phyloP scores from a whole-genome alignment of 2,329 filamentous ascomycete genomes.

The Epicoccum sorghinum region DNA sequence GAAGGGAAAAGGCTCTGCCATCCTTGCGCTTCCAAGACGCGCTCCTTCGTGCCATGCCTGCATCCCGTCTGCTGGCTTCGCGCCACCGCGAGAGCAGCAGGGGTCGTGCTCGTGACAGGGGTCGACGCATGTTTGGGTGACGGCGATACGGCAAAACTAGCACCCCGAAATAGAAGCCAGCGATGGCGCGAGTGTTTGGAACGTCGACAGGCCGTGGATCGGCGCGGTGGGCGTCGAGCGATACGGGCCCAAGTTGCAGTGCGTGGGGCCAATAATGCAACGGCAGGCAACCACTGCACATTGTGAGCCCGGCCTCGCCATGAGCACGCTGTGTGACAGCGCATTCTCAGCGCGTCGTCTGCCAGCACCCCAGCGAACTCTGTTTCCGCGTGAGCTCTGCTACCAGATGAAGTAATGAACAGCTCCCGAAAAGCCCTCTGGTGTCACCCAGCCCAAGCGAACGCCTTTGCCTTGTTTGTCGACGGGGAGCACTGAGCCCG shows the following conservation, averaged over 20 bases:
- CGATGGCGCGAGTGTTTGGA: conserved; percentile 33
- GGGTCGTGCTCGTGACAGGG: conserved; percentile 16
- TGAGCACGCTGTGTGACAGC: conserved; percentile 8
- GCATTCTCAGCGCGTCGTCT: conserved; percentile 11
- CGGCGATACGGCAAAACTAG: conserved; percentile 31
- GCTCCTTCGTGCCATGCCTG: conserved; percentile 29
- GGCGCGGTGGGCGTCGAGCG: conserved; percentile 22
- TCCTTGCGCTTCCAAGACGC: conserved; percentile 24
- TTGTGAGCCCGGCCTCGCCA: conserved; percentile 3
- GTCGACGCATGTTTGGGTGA: conserved; percentile 21
- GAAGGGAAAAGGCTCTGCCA: conserved; percentile 19
- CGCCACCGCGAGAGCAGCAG: conserved; percentile 29
- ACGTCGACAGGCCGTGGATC: conserved; percentile 31
- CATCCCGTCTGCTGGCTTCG: conserved; percentile 28
- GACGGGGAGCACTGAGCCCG: conserved; percentile 1
- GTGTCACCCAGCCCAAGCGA: conserved; percentile 3
- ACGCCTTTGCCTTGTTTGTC: conserved; percentile 16
- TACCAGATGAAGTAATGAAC: conserved; percentile 1
- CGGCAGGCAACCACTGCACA: conserved; percentile 17
- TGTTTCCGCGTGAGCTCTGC: not conserved
- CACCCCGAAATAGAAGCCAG: conserved; percentile 38
- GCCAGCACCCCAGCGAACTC: not conserved
- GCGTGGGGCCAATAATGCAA: conserved; percentile 22
- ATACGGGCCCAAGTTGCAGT: conserved; percentile 27
- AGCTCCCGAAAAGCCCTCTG: conserved; percentile 5